These are phyloP conservation scores for Fusarium sp. DNA, from an alignment of 2,329 filamentous ascomycete species.

Conservation along the genomic window DNA sequence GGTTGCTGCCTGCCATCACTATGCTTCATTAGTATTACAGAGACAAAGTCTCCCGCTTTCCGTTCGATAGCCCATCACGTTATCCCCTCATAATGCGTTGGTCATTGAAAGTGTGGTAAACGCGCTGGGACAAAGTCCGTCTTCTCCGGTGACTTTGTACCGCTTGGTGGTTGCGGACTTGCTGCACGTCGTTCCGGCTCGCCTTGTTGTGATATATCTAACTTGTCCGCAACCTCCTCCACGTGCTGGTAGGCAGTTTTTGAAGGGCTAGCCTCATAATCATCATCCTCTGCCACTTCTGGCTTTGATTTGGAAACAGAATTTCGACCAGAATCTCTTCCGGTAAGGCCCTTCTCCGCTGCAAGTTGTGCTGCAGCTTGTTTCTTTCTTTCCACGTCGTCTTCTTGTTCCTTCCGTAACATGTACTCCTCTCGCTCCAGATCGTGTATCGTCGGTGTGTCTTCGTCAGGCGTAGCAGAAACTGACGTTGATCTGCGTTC, in stretches of 20 bases:
- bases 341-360: constrained; percentile 59
- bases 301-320: constrained; percentile 40
- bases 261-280: constrained; percentile 31
- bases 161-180: constrained; percentile 7
- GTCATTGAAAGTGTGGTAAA: constrained; percentile 65
- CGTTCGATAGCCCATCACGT: neutral
- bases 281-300: constrained; percentile 50
- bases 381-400: constrained; percentile 63
- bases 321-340: constrained; percentile 24
- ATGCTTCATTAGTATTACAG: constrained; percentile 36
- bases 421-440: constrained; percentile 64
- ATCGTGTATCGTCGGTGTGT: constrained; percentile 61
- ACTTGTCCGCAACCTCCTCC: constrained; percentile 15
- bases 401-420: constrained; percentile 63
- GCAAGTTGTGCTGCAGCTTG: constrained; percentile 64
- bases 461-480: constrained; percentile 52
- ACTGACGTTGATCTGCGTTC: constrained; percentile 45
- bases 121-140: constrained; percentile 66
- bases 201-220: neutral
- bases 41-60: constrained; percentile 7
- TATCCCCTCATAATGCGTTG: neutral
- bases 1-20: constrained; percentile 11
- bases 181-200: constrained; percentile 46
- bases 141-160: constrained; percentile 25
- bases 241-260: constrained; percentile 27